phyloP scores from a whole-genome alignment of 2,329 filamentous ascomycete genomes.

The Claviceps maximensis region DNA sequence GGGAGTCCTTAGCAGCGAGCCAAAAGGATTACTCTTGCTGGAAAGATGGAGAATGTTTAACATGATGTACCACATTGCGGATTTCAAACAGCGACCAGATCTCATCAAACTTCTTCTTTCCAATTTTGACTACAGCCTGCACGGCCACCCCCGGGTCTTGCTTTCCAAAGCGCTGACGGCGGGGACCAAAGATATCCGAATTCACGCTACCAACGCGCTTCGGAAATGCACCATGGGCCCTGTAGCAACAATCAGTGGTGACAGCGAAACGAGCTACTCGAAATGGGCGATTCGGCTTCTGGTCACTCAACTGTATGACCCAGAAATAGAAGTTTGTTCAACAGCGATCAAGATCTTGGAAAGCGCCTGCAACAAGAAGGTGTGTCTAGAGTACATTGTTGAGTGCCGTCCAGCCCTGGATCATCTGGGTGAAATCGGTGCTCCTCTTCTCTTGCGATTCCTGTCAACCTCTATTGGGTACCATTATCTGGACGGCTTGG shows the following conservation, averaged over 20 bases:
- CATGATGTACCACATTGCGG: conserved; percentile 98
- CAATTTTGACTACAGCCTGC: conserved; percentile 82
- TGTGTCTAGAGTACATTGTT: conserved; percentile 88
- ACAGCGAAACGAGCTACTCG: conserved; percentile 45
- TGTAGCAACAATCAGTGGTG: conserved; percentile 23
- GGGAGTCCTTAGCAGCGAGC: conserved; percentile 71
- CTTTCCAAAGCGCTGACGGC: conserved; percentile 88
- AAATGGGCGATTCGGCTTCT: conserved; percentile 94
- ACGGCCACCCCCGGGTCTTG: conserved; percentile 81
- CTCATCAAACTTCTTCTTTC: conserved; percentile 77
- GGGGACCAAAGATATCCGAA: conserved; percentile 81
- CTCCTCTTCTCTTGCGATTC: conserved; percentile 81
- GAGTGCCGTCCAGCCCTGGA: conserved; percentile 90
- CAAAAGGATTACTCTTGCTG: conserved; percentile 74
- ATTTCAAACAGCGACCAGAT: conserved; percentile 80
- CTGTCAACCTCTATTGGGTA: conserved; percentile 94
- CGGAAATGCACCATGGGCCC: conserved; percentile 65
- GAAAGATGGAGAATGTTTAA: conserved; percentile 98
- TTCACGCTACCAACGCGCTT: conserved; percentile 75
- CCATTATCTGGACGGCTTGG: conserved; percentile 88
- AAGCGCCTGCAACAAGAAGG: conserved; percentile 88
- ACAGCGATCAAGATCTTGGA: conserved; percentile 95
- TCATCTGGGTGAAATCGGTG: conserved; percentile 91
- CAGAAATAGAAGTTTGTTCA: conserved; percentile 91
- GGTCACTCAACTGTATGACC: conserved; percentile 97